Evolutionary conservation across 495 filamentous ascomycete genomes (phyloP).

Genomic region (Hyaloscypha hepaticicola): DNA sequence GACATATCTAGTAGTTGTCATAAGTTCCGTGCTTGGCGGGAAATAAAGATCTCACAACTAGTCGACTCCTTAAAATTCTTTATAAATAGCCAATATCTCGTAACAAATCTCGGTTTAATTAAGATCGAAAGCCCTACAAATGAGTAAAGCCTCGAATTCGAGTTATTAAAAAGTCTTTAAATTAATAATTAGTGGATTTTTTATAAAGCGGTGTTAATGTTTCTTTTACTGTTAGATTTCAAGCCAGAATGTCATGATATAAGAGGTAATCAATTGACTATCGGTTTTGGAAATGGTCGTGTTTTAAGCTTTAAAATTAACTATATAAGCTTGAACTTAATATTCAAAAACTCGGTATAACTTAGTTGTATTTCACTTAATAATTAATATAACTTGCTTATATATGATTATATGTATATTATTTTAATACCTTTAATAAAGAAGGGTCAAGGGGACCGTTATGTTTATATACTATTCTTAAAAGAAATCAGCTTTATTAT

Average conservation of each 20-base stretch:
- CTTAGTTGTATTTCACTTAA: conserved; percentile 7
- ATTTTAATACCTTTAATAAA: too few relatives aligned
- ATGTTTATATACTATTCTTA: too few relatives aligned
- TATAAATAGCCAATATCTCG: conserved; percentile 11
- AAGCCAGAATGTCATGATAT: conserved; percentile 15
- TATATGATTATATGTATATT: too few relatives aligned
- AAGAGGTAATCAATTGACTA: conserved; percentile 18
- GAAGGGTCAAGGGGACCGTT: too few relatives aligned
- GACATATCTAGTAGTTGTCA: conserved; percentile 8
- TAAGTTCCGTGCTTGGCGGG: not conserved
- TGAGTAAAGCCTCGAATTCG: conserved; percentile 7
- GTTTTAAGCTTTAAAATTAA: conserved; percentile 19
- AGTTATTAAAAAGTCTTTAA: conserved; percentile 15
- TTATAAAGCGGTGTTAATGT: conserved; percentile 14
- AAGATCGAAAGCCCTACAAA: conserved; percentile 17
- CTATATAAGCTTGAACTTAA: conserved; percentile 15
- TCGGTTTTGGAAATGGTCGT: conserved; percentile 13
- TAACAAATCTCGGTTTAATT: conserved; percentile 19
- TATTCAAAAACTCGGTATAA: conserved; percentile 14
- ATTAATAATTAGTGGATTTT: conserved; percentile 18
- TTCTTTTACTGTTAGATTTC: conserved; percentile 16
- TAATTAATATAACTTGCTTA: conserved; percentile 12
- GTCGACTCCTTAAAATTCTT: conserved; percentile 15
- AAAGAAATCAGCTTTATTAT: too few relatives aligned
- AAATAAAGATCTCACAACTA: conserved; percentile 2